Evolutionary conservation across 106 monocot species (phyloP), one percentile per base, ranked within the genome.

Genomic region (Alisma plantagoaquatica): DNA sequence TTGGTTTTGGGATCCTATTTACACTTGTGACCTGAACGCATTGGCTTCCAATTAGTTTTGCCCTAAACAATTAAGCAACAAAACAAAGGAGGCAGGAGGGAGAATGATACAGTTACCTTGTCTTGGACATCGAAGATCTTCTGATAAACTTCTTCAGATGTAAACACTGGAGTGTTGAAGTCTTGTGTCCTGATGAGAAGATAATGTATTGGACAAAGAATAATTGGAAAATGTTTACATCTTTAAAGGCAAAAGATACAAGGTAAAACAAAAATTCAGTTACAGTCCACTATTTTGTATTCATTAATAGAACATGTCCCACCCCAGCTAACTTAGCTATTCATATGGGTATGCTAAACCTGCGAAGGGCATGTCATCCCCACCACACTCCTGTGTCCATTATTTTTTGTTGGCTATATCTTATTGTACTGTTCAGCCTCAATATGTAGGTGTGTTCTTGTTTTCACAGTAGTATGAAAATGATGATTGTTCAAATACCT

Each of bases 1-100:
- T 89, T 22, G 96, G 96, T 54, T 90, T 98, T 6, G 89, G 89
- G 29, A 98, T 85, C 46, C 84, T 82, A 51, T 90, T 85, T 23
- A 89, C 69, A 31, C 63, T 79, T 15, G 84, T 55, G 16, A 90
- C 84, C 96, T 98, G 56, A 29, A 66, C 16, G 49, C 27, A 10
- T 1, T 16, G 23, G 2, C n/a, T n/a, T n/a, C n/a, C n/a, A 21
- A 22, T 22, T 54, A 15, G 29, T 35, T 16, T 23, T 38, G 1
- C 4, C 2, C 4, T 20, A 16, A 22, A 53, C 7, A 18, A 12
- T 30, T n/a, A 19, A 51, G 21, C 26, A 3, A 29, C 2, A n/a
- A 19, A 23, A 15, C 6, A 15, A 1, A 31, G 51, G 29, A 43
- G 9, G 41, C 10, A 20, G 43, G 46, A 15, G 19, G 19, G 17